phyloP scores from a whole-genome alignment of 768 basidiomycete species.

The Suillus alpinus region DNA sequence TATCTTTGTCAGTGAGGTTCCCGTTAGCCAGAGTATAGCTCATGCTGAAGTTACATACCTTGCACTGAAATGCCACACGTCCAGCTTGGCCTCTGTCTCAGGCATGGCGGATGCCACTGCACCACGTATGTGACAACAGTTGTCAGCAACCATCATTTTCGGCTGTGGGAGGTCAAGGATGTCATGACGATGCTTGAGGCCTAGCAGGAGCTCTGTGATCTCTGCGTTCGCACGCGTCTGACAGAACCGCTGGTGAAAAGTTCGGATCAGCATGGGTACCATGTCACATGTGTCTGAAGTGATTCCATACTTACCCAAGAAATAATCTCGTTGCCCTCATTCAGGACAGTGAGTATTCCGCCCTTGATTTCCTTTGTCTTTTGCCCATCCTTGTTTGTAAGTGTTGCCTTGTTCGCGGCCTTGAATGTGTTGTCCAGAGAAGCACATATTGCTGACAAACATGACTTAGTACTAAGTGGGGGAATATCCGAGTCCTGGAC shows the following conservation, averaged over 20 bases:
- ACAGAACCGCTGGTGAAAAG: conserved; percentile 9
- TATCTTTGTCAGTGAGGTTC: conserved; percentile 9
- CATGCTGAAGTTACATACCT: conserved; percentile 8
- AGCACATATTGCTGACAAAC: conserved; percentile 6
- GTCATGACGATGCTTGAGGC: conserved; percentile 9
- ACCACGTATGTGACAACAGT: conserved; percentile 18
- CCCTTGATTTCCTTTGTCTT: conserved; percentile 7
- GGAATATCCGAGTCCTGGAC: too few relatives aligned
- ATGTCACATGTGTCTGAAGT: too few relatives aligned
- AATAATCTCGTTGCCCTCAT: conserved; percentile 14
- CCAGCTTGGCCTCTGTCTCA: conserved; percentile 4
- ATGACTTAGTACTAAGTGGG: too few relatives aligned
- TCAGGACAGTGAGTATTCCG: conserved; percentile 13
- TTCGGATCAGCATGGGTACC: too few relatives aligned
- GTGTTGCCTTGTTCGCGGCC: conserved; percentile 11
- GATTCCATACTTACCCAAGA: conserved; percentile 9
- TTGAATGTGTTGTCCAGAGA: conserved; percentile 20
- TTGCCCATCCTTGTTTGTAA: not conserved
- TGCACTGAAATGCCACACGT: conserved; percentile 20
- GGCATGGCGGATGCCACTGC: conserved; percentile 11
- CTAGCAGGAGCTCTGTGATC: conserved; percentile 13
- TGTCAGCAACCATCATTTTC: conserved; percentile 15
- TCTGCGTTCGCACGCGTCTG: conserved; percentile 14
- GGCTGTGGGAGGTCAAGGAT: conserved; percentile 8
- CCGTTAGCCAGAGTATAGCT: not conserved